phyloP scores from a whole-genome alignment of 805 yeast genomes.

The Zygosaccharomyces kombuchaensis region DNA sequence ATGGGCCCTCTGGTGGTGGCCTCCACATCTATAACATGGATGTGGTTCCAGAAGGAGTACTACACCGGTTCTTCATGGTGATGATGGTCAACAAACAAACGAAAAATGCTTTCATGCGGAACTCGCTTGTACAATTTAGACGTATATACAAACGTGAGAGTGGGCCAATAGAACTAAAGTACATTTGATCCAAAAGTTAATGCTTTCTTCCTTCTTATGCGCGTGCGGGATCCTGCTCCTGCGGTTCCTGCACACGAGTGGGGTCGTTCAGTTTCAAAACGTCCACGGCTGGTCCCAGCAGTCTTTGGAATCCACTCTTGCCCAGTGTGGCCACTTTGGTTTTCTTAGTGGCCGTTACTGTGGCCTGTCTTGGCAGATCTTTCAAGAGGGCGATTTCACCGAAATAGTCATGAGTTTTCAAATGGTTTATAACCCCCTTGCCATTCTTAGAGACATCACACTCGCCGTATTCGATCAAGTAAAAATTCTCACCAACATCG shows the following conservation, averaged over 20 bases:
- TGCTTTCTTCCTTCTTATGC: not conserved
- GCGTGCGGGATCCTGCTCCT: conserved; percentile 2
- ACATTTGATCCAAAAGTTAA: not conserved
- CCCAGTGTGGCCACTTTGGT: conserved; percentile 90
- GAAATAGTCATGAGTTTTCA: conserved; percentile 84
- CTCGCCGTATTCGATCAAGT: conserved; percentile 72
- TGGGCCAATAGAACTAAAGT: conserved; percentile 1
- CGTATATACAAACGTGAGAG: conserved; percentile 5
- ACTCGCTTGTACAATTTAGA: conserved; percentile 3
- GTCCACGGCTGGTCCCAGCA: conserved; percentile 91
- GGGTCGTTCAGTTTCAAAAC: conserved; percentile 86
- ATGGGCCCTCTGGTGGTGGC: conserved; percentile 86
- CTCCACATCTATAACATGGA: conserved; percentile 72
- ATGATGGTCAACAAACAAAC: not conserved
- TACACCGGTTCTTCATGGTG: conserved; percentile 42
- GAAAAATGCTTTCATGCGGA: conserved; percentile 4
- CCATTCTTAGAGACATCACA: conserved; percentile 66
- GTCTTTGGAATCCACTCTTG: conserved; percentile 87
- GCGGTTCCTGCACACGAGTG: conserved; percentile 33
- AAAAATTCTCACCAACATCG: conserved; percentile 73
- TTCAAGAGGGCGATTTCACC: conserved; percentile 93
- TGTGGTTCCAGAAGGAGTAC: conserved; percentile 64
- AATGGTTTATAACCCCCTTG: conserved; percentile 54
- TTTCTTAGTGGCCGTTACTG: conserved; percentile 69
- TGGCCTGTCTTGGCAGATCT: conserved; percentile 91